Evolutionary conservation across 257 asterid species (phyloP).

Genomic region (Jaltomata sinuosa): DNA sequence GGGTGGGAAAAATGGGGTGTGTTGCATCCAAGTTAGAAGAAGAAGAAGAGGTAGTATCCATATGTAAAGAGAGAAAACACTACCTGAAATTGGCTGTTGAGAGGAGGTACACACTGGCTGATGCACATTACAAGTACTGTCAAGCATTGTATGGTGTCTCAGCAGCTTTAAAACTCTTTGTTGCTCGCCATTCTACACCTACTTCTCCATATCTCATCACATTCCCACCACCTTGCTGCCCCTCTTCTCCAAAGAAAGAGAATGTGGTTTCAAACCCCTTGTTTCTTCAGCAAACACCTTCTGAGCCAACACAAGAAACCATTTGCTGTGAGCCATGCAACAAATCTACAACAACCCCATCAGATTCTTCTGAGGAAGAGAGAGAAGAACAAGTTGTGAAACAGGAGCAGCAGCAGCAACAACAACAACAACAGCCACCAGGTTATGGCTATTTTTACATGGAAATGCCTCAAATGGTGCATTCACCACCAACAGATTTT

Average conservation of each 20-base stretch:
- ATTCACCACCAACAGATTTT: slow-evolving; percentile 62
- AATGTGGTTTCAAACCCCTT: slow-evolving; percentile 70
- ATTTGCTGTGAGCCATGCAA: slow-evolving; percentile 28
- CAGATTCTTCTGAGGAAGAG: slow-evolving; percentile 39
- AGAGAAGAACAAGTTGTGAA: slow-evolving; percentile 22
- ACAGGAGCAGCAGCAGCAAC: slow-evolving; percentile 19
- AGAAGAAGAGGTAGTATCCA: slow-evolving; percentile 78
- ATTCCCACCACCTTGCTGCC: slow-evolving; percentile 46
- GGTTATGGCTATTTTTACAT: slow-evolving; percentile 56
- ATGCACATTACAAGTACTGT: slow-evolving; percentile 73
- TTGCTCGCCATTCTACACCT: slow-evolving; percentile 68
- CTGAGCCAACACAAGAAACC: slow-evolving; percentile 52
- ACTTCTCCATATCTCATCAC: slow-evolving; percentile 51
- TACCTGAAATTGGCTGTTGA: slow-evolving; percentile 74
- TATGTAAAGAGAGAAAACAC: slow-evolving; percentile 73
- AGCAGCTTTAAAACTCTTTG: slow-evolving; percentile 68
- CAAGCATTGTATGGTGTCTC: slow-evolving; percentile 75
- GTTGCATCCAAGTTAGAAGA: slow-evolving; percentile 66
- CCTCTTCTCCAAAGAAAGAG: slow-evolving; percentile 29
- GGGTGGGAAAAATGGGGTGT: slow-evolving; percentile 60
- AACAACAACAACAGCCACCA: slow-evolving; percentile 8
- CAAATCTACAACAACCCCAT: slow-evolving; percentile 18
- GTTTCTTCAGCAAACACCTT: slow-evolving; percentile 67
- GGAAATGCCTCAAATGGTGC: slow-evolving; percentile 50
- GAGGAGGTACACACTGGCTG: slow-evolving; percentile 70